Evolutionary conservation across 345 rosid species (phyloP).

Genomic region (Murraya paniculata): DNA sequence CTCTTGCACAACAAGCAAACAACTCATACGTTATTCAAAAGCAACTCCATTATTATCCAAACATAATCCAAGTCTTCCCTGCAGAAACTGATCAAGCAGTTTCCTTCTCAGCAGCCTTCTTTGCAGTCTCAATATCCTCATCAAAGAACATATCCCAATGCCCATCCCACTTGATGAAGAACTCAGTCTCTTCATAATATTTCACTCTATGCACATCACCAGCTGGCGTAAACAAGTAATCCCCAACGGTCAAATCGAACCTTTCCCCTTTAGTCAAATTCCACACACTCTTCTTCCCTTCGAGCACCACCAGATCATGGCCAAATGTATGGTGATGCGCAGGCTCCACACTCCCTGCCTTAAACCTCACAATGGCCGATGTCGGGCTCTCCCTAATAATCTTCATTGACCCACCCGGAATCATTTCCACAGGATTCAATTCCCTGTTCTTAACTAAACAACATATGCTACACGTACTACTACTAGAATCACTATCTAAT

Average conservation of each 20-base stretch:
- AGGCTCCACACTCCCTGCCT: constrained; percentile 83
- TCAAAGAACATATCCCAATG: constrained; percentile 81
- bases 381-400: constrained; percentile 84
- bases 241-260: constrained; percentile 60
- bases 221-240: constrained; percentile 76
- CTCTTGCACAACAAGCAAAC: not conserved
- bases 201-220: constrained; percentile 85
- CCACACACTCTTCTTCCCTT: constrained; percentile 83
- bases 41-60: not conserved
- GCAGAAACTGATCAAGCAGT: not conserved
- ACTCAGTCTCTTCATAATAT: constrained; percentile 84
- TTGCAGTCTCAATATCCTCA: constrained; percentile 72
- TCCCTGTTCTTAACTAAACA: constrained; percentile 63
- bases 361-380: constrained; percentile 70
- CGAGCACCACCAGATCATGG: constrained; percentile 71
- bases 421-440: constrained; percentile 53
- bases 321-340: constrained; percentile 95
- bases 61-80: not conserved
- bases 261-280: constrained; percentile 66
- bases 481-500: constrained; percentile 4
- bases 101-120: constrained; percentile 38
- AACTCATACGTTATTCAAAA: not conserved
- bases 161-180: constrained; percentile 95
- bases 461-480: constrained; percentile 42
- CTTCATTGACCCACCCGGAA: constrained; percentile 93